Evolutionary conservation across 1,284 basidiomycete species (phyloP).

Genomic region (Sphagnurus paluster): DNA sequence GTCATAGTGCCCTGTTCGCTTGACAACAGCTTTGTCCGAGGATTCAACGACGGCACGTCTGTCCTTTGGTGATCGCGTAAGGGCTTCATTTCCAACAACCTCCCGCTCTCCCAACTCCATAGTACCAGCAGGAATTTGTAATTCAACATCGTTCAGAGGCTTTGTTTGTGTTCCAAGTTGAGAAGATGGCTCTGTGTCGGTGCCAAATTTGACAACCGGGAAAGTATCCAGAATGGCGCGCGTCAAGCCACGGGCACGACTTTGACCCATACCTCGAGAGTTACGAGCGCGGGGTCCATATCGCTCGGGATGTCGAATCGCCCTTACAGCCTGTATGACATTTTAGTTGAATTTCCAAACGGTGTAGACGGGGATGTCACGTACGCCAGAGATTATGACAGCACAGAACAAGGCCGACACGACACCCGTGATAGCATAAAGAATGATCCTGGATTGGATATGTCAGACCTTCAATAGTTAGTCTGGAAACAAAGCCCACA

Average conservation of each 20-base stretch:
- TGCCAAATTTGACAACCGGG: slow-evolving; percentile 85
- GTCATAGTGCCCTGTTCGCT: not conserved
- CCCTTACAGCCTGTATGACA: slow-evolving; percentile 65
- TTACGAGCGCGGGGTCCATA: slow-evolving; percentile 74
- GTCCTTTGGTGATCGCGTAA: not conserved
- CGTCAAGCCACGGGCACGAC: slow-evolving; percentile 77
- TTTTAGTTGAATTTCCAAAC: slow-evolving; percentile 11
- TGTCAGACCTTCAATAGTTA: slow-evolving; percentile 21
- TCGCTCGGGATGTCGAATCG: slow-evolving; percentile 85
- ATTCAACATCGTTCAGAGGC: slow-evolving; percentile 27
- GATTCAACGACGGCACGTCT: not conserved
- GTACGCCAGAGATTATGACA: slow-evolving; percentile 79
- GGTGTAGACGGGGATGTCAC: slow-evolving; percentile 25
- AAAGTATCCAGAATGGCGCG: slow-evolving; percentile 93
- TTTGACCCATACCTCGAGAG: slow-evolving; percentile 51
- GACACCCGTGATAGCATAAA: slow-evolving; percentile 85
- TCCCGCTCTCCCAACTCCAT: slow-evolving; percentile 24
- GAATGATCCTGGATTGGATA: slow-evolving; percentile 62
- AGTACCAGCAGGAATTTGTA: slow-evolving; percentile 12
- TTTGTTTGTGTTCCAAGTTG: slow-evolving; percentile 6
- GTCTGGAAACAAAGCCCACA: slow-evolving; percentile 34
- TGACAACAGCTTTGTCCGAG: not conserved
- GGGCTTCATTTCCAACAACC: slow-evolving; percentile 10
- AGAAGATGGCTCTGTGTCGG: slow-evolving; percentile 15
- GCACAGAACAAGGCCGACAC: slow-evolving; percentile 80